Base-by-base conservation (phyloP, 805 yeast species). In the Starmera dryadoides region DNA sequence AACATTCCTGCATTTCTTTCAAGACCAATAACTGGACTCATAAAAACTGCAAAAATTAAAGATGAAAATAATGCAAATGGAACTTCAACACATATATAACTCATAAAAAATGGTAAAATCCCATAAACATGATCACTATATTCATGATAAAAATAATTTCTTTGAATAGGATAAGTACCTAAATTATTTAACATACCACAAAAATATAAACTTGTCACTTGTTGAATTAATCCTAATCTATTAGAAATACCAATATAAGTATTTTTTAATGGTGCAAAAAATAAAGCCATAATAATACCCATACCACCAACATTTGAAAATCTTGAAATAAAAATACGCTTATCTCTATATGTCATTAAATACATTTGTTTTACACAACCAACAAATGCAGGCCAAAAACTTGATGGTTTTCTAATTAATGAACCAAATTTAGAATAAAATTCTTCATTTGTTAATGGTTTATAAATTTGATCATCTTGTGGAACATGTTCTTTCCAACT, bases 101-200 rank as follows among this genome's bases (percentile, higher is more conserved):
- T 68, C 21, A 69, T 36, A 43, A 81, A 77, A 54, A 87, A 87
- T 3, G 89, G 81, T 3, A 70, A 52, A 2, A 77, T 68, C 0
- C 83, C 84, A 50, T 86, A 82, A 4, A 83, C 79, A 25, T 79
- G 77, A 55, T 86, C 96, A 45, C 72, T 71, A 48, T 77, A 78
- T 49, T 87, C 96, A 45, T 83, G 84, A 56, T 85, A 86, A 55
- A 87, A 87, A 40, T 81, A 75, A 49, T 83, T 73, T 43, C 93
- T 64, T 50, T 86, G 93, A 14, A 63, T 55, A 1, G 95, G 95
- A 55, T 81, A 87, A 4, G 83, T 68, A 2, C 88, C 75, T 48
- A 87, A 63, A 54, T 86, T 86, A 49, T 81, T 84, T 32, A 87
- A 65, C 77, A 86, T 79, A 0, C 96, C 96, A 35, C 81, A 78